Evolutionary conservation across 176 grass and related monocot species (phyloP), one percentile per base, ranked within the genome.

Genomic region (Pontederia crassipes): DNA sequence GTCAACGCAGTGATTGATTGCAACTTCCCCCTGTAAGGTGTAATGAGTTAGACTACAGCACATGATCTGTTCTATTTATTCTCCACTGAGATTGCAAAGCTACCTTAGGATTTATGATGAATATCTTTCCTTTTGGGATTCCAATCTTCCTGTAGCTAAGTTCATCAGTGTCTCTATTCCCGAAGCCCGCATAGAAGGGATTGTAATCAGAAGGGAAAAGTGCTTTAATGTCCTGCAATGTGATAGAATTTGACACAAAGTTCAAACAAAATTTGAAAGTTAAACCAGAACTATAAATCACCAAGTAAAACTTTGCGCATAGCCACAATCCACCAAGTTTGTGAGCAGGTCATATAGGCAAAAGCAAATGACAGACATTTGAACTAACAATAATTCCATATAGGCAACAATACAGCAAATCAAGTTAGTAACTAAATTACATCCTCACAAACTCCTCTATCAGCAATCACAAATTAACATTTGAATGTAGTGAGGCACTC

Each of bases 21-120:
- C 93, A 45, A 98, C 93, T 69, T 98, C 93, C 27, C 93, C 93
- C 93, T 98, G 79, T 64, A 67, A 63, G 62, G 18, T 27, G 16
- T 50, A 76, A 73, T 52, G 67, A 47, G 72, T 12, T 12, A 26
- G 52, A 28, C 63, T 50, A 48, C 11, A 77, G 55, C 10, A 66
- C 52, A 15, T 66, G 48, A 45, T 76, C 2, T 29, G 29, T 55
- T 17, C 58, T 11, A 62, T 62, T 72, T 60, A 0, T 0, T 29
- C 5, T 24, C 1, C 53, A 46, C 12, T 45, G 10, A 78, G 69
- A 61, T 18, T 66, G 10, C 8, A 55, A 12, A 56, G 1, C 63
- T 85, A 98, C 94, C 88, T 89, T 98, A 8, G 88, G 94, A 59
- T 98, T 98, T 79, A 93, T 98, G 54, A 98, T 98, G 81, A 98